Evolutionary conservation across 106 monocot genomes (phyloP).

Genomic region (Acorus calamus): DNA sequence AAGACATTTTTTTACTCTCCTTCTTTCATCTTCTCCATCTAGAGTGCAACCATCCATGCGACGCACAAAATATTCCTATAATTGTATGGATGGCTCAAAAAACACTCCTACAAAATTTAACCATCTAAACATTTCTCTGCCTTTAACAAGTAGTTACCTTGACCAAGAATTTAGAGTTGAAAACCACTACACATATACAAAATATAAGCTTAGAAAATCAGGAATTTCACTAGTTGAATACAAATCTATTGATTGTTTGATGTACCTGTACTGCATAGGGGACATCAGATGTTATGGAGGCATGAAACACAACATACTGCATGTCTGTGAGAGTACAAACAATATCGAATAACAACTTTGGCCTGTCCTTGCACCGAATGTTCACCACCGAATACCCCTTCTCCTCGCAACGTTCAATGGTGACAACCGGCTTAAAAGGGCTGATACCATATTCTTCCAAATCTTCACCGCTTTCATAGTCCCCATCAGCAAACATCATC

Average conservation of each 20-base stretch:
- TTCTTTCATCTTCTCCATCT: conserved; percentile 51
- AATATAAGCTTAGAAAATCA: not conserved
- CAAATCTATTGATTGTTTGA: not conserved
- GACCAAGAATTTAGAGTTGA: too few species aligned
- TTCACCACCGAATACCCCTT: conserved; percentile 90
- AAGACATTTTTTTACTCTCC: conserved; percentile 71
- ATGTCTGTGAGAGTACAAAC: conserved; percentile 92
- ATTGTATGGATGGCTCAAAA: too few species aligned
- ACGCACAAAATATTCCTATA: conserved; percentile 75
- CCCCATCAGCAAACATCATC: conserved; percentile 75
- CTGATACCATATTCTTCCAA: conserved; percentile 6
- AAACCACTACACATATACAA: too few species aligned
- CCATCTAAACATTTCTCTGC: too few species aligned
- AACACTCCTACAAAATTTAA: too few species aligned
- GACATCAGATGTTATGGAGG: conserved; percentile 73
- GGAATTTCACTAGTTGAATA: not conserved
- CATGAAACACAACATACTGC: conserved; percentile 89
- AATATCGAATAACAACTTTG: conserved; percentile 83
- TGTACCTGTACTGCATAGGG: conserved; percentile 64
- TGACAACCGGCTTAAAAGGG: conserved; percentile 43
- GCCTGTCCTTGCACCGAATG: conserved; percentile 62
- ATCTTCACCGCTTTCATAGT: conserved; percentile 31
- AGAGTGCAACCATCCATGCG: conserved; percentile 60
- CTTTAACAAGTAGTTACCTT: too few species aligned
- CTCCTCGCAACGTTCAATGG: conserved; percentile 67